phyloP scores from a whole-genome alignment of 495 filamentous ascomycete species.

The Xylaria cubensis region DNA sequence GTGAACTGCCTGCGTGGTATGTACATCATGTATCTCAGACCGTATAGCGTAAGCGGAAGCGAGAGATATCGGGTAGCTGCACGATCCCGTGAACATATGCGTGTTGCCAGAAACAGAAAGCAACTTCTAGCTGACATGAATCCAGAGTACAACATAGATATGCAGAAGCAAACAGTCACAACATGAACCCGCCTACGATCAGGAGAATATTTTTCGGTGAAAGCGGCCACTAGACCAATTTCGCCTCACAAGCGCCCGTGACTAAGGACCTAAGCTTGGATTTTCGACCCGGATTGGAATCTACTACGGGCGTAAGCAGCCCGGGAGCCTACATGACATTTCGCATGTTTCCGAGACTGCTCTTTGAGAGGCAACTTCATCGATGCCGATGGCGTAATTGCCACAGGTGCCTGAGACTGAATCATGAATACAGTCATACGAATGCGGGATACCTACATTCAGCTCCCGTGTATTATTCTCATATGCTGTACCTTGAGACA shows the following conservation, averaged over 20 bases:
- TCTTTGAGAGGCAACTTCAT: neutral
- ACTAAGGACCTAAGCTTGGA: neutral
- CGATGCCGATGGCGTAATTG: neutral
- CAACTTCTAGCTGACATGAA: neutral
- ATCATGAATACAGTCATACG: neutral
- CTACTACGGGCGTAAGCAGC: neutral
- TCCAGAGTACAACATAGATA: neutral
- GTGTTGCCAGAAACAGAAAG: neutral
- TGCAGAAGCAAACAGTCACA: neutral
- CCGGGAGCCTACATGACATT: neutral
- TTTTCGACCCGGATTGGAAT: neutral
- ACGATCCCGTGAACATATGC: neutral
- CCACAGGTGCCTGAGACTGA: neutral
- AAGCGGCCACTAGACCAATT: neutral
- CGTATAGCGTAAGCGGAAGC: neutral
- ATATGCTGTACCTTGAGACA: neutral
- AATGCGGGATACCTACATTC: neutral
- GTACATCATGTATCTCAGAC: neutral
- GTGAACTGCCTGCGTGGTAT: neutral
- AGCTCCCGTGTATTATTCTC: neutral
- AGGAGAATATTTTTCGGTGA: neutral
- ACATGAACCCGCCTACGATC: neutral
- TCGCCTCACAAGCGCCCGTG: neutral
- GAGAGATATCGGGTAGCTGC: neutral
- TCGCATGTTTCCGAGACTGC: neutral